phyloP scores from a whole-genome alignment of 208 protist genomes.

The Leishmania guyanensis region DNA sequence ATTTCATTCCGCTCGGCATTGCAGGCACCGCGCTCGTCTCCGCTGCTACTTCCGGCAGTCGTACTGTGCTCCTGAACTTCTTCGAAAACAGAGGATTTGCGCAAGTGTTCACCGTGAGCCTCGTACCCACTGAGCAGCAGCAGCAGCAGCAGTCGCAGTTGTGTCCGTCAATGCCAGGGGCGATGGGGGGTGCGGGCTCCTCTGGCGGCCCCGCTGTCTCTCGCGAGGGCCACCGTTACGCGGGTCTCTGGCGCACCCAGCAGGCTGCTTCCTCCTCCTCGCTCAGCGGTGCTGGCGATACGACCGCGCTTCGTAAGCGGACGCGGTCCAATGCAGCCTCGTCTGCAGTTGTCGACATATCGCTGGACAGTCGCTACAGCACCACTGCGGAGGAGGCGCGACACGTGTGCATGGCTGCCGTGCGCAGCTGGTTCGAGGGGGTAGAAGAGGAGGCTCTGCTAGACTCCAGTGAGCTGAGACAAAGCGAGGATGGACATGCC shows the following conservation, averaged over 20 bases:
- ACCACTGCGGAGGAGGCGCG: constrained; percentile 31
- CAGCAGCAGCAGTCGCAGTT: constrained; percentile 4
- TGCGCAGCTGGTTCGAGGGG: constrained; percentile 43
- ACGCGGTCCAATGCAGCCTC: neutral
- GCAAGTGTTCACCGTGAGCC: constrained; percentile 49
- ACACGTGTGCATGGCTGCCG: constrained; percentile 47
- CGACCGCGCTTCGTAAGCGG: constrained; percentile 10
- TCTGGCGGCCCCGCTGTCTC: neutral
- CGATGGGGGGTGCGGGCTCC: neutral
- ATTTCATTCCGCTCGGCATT: constrained; percentile 71
- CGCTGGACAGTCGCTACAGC: constrained; percentile 18
- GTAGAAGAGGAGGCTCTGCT: constrained; percentile 37
- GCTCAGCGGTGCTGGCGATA: neutral
- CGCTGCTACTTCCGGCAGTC: constrained; percentile 37
- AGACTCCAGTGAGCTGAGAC: neutral
- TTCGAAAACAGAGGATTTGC: constrained; percentile 52
- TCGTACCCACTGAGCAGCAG: constrained; percentile 33
- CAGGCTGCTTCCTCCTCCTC: neutral
- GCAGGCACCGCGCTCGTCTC: constrained; percentile 48
- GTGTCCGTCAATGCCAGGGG: neutral
- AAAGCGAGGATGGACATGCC: neutral
- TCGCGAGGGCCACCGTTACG: neutral
- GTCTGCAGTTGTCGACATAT: constrained; percentile 1
- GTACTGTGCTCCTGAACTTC: constrained; percentile 43
- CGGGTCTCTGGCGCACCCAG: neutral